phyloP scores from a whole-genome alignment of 768 basidiomycete genomes.

The Boletus rubroflammeus region DNA sequence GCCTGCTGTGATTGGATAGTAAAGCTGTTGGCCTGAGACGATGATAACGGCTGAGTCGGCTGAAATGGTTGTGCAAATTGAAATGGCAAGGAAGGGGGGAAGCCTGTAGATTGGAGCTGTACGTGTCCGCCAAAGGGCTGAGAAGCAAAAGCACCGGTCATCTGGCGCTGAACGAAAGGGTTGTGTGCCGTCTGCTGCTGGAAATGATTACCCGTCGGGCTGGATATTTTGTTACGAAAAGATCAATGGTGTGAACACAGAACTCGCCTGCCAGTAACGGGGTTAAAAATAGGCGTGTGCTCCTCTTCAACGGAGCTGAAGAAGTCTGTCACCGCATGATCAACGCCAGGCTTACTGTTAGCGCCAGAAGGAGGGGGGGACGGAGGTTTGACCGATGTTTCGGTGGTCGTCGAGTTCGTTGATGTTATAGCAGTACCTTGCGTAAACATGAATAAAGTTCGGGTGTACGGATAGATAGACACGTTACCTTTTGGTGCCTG shows the following conservation, averaged over 20 bases:
- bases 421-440: conserved; percentile 18
- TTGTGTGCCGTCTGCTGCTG: conserved; percentile 63
- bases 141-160: conserved; percentile 41
- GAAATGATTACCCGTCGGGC: conserved; percentile 48
- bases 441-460: conserved; percentile 3
- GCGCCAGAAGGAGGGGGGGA: conserved; percentile 23
- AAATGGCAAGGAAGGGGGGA: conserved; percentile 41
- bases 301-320: conserved; percentile 85
- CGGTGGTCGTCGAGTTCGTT: conserved; percentile 17
- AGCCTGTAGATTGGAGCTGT: conserved; percentile 57
- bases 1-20: conserved; percentile 36
- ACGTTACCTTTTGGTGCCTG: conserved; percentile 18
- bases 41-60: conserved; percentile 6
- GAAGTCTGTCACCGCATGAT: conserved; percentile 71
- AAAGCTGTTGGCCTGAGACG: conserved; percentile 15
- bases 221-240: conserved; percentile 25
- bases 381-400: conserved; percentile 22
- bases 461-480: too few relatives aligned
- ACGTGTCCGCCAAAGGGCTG: conserved; percentile 45
- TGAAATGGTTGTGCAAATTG: conserved; percentile 32
- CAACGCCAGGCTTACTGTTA: conserved; percentile 33
- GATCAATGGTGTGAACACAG: background rate
- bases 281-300: conserved; percentile 68
- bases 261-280: conserved; percentile 50
- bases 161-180: conserved; percentile 69